Evolutionary conservation across 352 stramenopile genomes (phyloP), one percentile per base, ranked within the genome.

Genomic region (Globisporangium uncinulatum): DNA sequence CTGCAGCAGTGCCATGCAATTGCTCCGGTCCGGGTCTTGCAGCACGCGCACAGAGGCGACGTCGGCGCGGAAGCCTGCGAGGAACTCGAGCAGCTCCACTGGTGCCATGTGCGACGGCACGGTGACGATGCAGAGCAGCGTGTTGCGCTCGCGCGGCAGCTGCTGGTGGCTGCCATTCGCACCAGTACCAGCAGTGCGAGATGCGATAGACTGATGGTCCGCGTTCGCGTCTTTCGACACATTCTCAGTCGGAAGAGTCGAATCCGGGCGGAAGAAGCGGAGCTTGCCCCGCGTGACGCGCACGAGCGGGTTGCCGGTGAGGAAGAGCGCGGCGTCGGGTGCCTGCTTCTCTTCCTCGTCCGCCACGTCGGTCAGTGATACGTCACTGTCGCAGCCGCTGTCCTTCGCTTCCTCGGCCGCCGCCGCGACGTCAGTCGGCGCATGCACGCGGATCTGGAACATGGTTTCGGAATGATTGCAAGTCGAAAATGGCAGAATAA

Each of bases 1-100:
- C 57, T 93, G 86, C 61, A 95, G 76, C 43, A 94, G 74, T 44
- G 84, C 76, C 83, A 95, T 92, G 62, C 86, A 93, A 54, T 93
- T 93, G 67, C 66, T 80, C 48, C 83, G 76, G 47, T 91, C 79
- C 2, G 83, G 74, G 57, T 95, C 86, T 53, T 88, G 89, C 36
- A 95, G 66, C 48, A 94, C 83, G 47, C 82, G 86, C 51, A 95
- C 77, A 13, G 90, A 72, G 47, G 76, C 67, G 24, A 94, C 90
- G 52, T 92, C 73, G 21, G 72, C 57, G 47, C 81, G 79, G 63
- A 90, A 94, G 45, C 77, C 70, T 19, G 81, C 71, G 53, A 90
- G 71, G 51, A 95, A 94, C 57, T 94, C 83, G 21, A 95, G 72
- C 59, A 95, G 73, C 61, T 94, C 86, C 9, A 95, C 76, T 0